Evolutionary conservation across 164 flowering plant species (phyloP), one percentile per base, ranked within the genome.

Genomic region (Taxillus chinensis): DNA sequence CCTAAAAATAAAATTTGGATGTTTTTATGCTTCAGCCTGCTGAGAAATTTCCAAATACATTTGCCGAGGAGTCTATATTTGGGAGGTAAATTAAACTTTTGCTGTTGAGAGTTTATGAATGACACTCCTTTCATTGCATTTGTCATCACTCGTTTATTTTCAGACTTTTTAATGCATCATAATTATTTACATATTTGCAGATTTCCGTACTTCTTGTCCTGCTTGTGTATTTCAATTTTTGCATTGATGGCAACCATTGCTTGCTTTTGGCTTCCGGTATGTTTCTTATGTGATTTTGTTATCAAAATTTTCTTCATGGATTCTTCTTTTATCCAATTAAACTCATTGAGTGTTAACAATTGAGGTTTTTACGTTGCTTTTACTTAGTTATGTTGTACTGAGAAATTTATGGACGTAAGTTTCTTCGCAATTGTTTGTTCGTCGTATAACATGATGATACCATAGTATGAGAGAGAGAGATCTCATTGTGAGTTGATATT

Each of bases 161-260:
- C 52, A 3, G 39, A 54, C 37, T 3, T 17, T 54, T 39, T 17
- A 7, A 37, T 39, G 14, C 61, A 41, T 51, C 13, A 48, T 48
- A 45, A 17, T 41, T 46, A 63, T 57, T 37, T 40, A 10, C 11
- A 5, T 13, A 37, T 11, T 41, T 72, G 80, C 55, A 83, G 88
- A 68, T 87, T 85, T 68, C 93, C 93, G 2, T 87, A 81, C 71
- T 74, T 83, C 45, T 61, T 87, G 52, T 90, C 93, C 17, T 51
- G 54, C 54, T 5, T n/a, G 7, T 51, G 4, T 5, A 51, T 51
- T 7, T 51, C 54, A 51, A 5, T 15, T 16, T 51, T 51, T 15
- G 54, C 54, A 5, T 15, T 51, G 27, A 17, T 2, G 27, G 54
- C 15, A 5, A 4, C 8, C 14, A 15, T 51, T 51, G 54, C 27